Base-by-base conservation (phyloP, 1,284 basidiomycete genomes). In the Boletus hoseneyae region DNA sequence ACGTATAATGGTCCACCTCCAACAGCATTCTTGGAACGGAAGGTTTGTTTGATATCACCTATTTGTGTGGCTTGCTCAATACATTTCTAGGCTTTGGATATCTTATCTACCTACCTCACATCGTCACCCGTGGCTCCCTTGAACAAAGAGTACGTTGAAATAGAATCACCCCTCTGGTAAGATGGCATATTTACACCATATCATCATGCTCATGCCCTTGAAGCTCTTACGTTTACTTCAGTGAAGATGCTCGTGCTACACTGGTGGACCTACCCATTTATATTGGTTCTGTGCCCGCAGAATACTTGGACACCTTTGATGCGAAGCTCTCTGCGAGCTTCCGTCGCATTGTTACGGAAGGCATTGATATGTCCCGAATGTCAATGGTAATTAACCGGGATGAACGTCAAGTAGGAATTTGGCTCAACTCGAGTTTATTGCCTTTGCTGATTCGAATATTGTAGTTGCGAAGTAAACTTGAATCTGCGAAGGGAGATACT, bases 351-450 rank as follows among this genome's bases (percentile, higher is more conserved):
- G 82, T 80, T 18, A 64, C 78, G 18, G 82, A 89, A 49, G 93
- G 90, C 5, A 76, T 99, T 49, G 93, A 99, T 70, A 95, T 98
- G 89, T 78, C 86, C 29, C 77, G 97, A 23, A 97, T 99, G 87
- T 69, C 70, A 16, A 88, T 91, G 80, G 77, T 97, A 18, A 85
- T 99, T 48, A 82, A 87, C 57, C 76, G 94, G 33, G 93, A 97
- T 63, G 88, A 92, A 68, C 82, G 92, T 53, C 91, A 94, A 75
- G 87, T 88, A 58, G 42, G 68, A 44, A 10, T 19, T 16, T 49
- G 50, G 39, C 2, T 38, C 12, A n/a, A 13, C 6, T 34, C 6
- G 40, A 3, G 35, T 46, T 51, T 5, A 8, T 45, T n/a, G 23
- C 34, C 27, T 34, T 41, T 54, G 4, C 46, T 55, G 27, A 48